Base-by-base conservation (phyloP, 2,329 filamentous ascomycete species). In the Nannizziopsis barbatae region DNA sequence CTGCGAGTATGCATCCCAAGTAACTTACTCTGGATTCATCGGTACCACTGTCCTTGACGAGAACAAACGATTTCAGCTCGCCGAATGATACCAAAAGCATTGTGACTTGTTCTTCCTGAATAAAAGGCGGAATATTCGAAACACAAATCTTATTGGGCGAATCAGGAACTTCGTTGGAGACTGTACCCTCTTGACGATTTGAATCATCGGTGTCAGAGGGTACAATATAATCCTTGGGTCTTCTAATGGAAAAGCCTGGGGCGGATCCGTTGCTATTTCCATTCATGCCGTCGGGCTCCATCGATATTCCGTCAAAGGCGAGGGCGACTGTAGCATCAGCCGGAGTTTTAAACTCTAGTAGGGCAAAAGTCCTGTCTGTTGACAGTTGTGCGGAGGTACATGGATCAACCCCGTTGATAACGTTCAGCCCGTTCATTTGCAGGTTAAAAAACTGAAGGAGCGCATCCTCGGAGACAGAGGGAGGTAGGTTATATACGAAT, bases 171-270 rank as follows among this genome's bases (percentile, higher is more conserved):
- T 86, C 71, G 53, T 76, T 84, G 1, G 87, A 85, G 33, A 95
- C 75, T 1, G 85, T 78, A 4, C 86, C 86, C 33, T 83, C 81
- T 59, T 89, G 80, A 58, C 83, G 83, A 36, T 82, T 76, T 39
- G 79, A 75, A 20, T 88, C 83, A 42, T 89, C 84, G 1, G 78
- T 77, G 31, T 84, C 74, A 11, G 84, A 81, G 8, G 90, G 90
- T 46, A 94, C 88, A 58, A 96, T 95, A 66, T 96, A 98, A 65
- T 98, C 92, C 70, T 94, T 95, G 37, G 93, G 93, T 40, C 92
- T 80, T 54, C 81, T 81, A 57, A 96, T 87, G 32, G 80, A 75
- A 35, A 96, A 73, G 5, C 68, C 55, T 55, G 73, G 71, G 2
- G 71, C 71, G 9, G 70, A 64, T 27, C 74, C 77, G 45, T 80